Conservation (phyloP, 2,329 filamentous ascomycete genomes). For the Paracamarosporium sp. region DNA sequence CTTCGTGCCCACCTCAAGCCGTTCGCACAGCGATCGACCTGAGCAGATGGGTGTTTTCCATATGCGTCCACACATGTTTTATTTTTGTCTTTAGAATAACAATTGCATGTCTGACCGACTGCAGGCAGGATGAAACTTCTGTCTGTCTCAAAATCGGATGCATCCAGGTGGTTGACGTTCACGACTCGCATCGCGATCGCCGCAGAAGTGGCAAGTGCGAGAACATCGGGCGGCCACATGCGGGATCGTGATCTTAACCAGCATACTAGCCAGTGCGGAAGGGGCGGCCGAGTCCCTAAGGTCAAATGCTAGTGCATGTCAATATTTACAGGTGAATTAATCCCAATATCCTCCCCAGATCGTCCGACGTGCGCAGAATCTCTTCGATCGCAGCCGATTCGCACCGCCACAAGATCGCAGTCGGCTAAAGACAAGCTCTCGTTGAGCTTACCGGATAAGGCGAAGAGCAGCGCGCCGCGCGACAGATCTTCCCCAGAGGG, state of each 20-base stretch:
- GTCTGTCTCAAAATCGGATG: background rate
- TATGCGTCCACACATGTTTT: no score
- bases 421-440: conserved; percentile 2
- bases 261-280: no score
- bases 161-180: background rate
- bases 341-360: background rate
- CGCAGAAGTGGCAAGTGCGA: background rate
- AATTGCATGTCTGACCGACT: background rate
- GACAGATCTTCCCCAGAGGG: background rate
- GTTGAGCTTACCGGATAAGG: conserved; percentile 12
- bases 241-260: no score
- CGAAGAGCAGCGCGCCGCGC: conserved; percentile 4
- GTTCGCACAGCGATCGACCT: no score
- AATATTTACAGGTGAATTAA: background rate
- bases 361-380: background rate
- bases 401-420: conserved; percentile 11
- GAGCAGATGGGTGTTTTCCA: no score
- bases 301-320: background rate
- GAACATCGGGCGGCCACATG: background rate
- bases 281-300: background rate
- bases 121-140: background rate
- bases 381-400: background rate
- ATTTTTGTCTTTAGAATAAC: no score
- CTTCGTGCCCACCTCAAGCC: no score
- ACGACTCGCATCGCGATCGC: background rate